These are phyloP conservation scores for Sclerotinia sclerotiorum DNA, from an alignment of 2,329 filamentous ascomycete species.

Conservation along the genomic window DNA sequence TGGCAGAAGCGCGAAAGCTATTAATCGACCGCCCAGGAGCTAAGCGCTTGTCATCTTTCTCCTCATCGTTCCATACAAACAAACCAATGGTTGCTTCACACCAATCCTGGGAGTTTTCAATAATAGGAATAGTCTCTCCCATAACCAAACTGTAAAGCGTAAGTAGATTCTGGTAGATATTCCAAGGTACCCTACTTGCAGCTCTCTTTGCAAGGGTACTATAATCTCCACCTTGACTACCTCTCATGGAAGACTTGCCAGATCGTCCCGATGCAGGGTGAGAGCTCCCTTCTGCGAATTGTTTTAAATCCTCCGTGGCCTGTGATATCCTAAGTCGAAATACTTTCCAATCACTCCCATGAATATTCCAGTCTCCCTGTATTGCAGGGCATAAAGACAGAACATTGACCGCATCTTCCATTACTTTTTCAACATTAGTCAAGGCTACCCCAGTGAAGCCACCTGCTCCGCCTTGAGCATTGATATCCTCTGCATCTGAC, in stretches of 20 bases:
- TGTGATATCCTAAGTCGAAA: constrained; percentile 75
- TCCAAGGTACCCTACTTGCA: constrained; percentile 84
- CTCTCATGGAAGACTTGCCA: constrained; percentile 46
- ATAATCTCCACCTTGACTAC: constrained; percentile 58
- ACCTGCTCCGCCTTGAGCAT: constrained; percentile 54
- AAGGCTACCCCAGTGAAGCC: constrained; percentile 71
- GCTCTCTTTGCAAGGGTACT: constrained; percentile 69
- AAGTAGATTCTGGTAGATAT: constrained; percentile 81
- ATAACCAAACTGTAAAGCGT: constrained; percentile 78
- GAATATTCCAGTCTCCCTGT: constrained; percentile 76
- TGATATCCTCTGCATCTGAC: constrained; percentile 60
- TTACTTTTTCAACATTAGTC: constrained; percentile 72
- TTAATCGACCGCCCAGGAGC: constrained; percentile 35
- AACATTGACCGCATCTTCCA: constrained; percentile 65
- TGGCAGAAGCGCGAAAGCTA: constrained; percentile 40
- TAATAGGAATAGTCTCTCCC: constrained; percentile 72
- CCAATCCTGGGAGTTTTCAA: constrained; percentile 83
- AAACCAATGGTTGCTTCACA: constrained; percentile 82
- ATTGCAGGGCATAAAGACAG: constrained; percentile 72
- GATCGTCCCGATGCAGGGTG: constrained; percentile 41
- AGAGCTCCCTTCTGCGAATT: constrained; percentile 69
- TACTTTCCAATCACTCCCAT: constrained; percentile 76
- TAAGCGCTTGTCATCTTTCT: constrained; percentile 51
- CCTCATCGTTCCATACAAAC: constrained; percentile 89
- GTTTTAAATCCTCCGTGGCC: constrained; percentile 67